Evolutionary conservation across 495 filamentous ascomycete species (phyloP), one percentile per base, ranked within the genome.

Genomic region (Viridothelium virens): DNA sequence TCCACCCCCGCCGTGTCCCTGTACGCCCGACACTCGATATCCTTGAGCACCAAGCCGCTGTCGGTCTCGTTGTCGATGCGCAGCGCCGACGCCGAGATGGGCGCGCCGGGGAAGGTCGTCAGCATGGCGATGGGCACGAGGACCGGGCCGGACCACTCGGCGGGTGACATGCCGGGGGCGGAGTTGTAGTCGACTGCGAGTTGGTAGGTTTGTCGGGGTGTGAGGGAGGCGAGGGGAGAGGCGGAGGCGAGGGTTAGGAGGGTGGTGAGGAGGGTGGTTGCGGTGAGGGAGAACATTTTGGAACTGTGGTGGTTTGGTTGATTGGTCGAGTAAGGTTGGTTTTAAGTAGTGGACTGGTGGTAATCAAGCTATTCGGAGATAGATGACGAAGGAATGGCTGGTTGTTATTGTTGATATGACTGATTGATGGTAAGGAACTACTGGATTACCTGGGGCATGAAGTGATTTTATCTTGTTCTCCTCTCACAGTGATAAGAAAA

Each of bases 1-100:
- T 39, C 7, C 34, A 65, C 64, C 25, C 64, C 64, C 11, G 7
- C 64, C 50, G 14, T 25, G 31, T 65, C 64, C 56, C 41, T 65
- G 33, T 59, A 65, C 33, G 64, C 64, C 25, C 64, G 56, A 33
- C 64, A 65, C 50, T 65, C 64, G 56, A 65, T 48, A 48, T 53
- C 18, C 10, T 9, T n/a, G 11, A 53, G 48, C 11, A 16, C 48
- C 12, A 53, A 18, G 12, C 16, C 16, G 48, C 11, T 53, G 11
- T 9, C 18, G 10, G 48, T 53, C 12, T 14, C 18, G 48, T 53
- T 53, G 48, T 53, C 48, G 48, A 53, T 53, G 12, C 48, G 48
- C 48, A 53, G 48, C 48, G 48, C 48, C 5, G 11, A 14, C 12
- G 48, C 48, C 12, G 48, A 53, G 48, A 53, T n/a, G 48, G 48